Base-by-base conservation (phyloP, 805 yeast species). In the Ogataea polymorpha region DNA sequence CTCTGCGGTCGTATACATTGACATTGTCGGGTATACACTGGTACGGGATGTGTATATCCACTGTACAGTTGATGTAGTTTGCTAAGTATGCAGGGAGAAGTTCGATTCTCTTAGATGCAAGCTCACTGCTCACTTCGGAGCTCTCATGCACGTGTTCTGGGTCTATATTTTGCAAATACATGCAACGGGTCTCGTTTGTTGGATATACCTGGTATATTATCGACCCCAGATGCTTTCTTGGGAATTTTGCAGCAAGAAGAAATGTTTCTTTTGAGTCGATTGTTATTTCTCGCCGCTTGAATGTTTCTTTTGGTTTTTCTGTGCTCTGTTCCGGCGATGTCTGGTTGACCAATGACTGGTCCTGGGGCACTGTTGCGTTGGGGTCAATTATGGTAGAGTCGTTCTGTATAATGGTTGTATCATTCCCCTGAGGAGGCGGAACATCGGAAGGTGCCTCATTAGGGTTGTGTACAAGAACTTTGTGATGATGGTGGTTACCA, bases 41-140 rank as follows among this genome's bases (percentile, higher is more conserved):
- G 50, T 64, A 71, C 32, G 86, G 78, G 11, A 83, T 70, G 42
- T 77, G 71, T 18, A 83, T 64, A 49, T 80, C 82, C 15, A 83
- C 58, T 5, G 77, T 56, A 41, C 65, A 56, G 47, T 77, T 77
- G 45, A 74, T 66, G 50, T 72, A 61, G 8, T 67, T 59, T 14
- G 62, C 44, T 17, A 70, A 39, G 21, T 53, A 38, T 2, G 53
- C 38, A 2, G 68, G 68, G 8, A 63, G 37, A 13, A 62, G 44
- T 41, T 56, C 67, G 6, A 61, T 53, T 23, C 67, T 47, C 37
- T 58, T 51, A 2, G 61, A 58, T 0, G 65, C 38, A n/a, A 38
- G 37, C 14, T 58, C 51, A n/a, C 38, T 28, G 29, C 45, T 14
- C 23, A 55, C 40, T 10, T 31, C 37, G 9, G 34, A 37, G 32